Base-by-base conservation (phyloP, 1,139 yeast species). In the Ogataea hybrid region DNA sequence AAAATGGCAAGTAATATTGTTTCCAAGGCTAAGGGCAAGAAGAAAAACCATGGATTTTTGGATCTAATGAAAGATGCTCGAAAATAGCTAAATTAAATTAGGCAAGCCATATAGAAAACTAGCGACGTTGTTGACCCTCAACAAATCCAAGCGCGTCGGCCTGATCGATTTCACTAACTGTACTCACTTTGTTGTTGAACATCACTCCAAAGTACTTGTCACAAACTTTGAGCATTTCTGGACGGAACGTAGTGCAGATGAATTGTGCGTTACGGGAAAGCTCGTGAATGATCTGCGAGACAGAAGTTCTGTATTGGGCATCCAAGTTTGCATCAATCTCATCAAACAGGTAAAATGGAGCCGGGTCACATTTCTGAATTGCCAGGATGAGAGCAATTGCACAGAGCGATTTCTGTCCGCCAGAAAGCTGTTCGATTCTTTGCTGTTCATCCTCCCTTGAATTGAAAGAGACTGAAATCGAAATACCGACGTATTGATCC, bases 311-410 rank as follows among this genome's bases (percentile, higher is more conserved):
- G 61, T 90, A 90, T 59, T 88, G 96, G 2, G 95, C 80, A 65
- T 92, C 99, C 48, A 92, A 71, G 53, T 92, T 92, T 7, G 97
- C 97, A 67, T 92, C 98, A 47, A 92, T 84, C 68, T 92, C 98
- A 63, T 92, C 98, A 64, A 92, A 89, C 41, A 92, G 67, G 60
- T 92, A 92, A 62, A 92, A 92, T 37, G 98, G 97, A 2, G 97
- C 97, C 8, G 97, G 97, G 54, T 92, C 97, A 53, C 95, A 87
- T 59, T 77, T 80, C 66, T 92, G 98, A 49, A 92, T 88, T 4
- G 98, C 97, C 48, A 92, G 73, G 50, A 92, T 90, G 39, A 92
- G 73, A 0, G 97, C 90, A 53, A 92, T 80, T 2, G 98, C 97
- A 70, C 97, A 90, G 15, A 92, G 69, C 0, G 97, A 86, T 60